Conservation (phyloP, 768 basidiomycete species). For the Nidularia sp. region DNA sequence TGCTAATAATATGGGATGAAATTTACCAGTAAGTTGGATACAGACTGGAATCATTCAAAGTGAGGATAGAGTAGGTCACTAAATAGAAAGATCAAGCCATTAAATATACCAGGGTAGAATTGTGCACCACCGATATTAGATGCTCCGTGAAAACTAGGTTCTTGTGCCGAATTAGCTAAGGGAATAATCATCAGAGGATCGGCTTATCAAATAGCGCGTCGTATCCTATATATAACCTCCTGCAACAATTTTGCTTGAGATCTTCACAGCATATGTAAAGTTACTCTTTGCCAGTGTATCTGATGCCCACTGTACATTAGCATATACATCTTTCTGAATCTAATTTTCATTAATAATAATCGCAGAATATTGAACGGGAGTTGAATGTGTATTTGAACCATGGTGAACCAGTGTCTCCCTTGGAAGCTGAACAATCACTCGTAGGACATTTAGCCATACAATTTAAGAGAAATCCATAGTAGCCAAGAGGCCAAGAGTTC, state of each 20-base stretch:
- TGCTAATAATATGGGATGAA: no score
- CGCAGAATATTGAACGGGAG: neutral
- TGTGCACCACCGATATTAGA: conserved; percentile 27
- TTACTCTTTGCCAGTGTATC: conserved; percentile 28
- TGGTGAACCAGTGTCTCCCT: conserved; percentile 28
- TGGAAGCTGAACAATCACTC: conserved; percentile 26
- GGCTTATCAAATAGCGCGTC: no score
- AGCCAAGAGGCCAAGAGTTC: conserved; percentile 36
- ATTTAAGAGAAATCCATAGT: conserved; percentile 32
- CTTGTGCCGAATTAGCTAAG: conserved; percentile 31
- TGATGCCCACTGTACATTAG: conserved; percentile 30
- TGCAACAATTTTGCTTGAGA: conserved; percentile 30
- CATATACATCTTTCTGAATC: conserved; percentile 30
- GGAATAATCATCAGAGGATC: neutral
- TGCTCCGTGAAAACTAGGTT: conserved; percentile 31
- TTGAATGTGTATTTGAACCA: conserved; percentile 29
- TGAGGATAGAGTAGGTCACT: no score
- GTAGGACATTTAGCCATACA: conserved; percentile 34
- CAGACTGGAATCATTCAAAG: conserved; percentile 15
- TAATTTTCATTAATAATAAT: conserved; percentile 3
- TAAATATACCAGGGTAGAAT: conserved; percentile 24
- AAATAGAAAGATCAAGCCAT: no score
- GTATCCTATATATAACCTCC: conserved; percentile 21
- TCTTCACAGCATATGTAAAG: conserved; percentile 29
- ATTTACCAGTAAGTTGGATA: conserved; percentile 26